A percentile compares a stretch with the other conserved stretches of the same genome.
phyloP scores from a whole-genome alignment of 2,329 filamentous ascomycete genomes.

The Rhinocladiella similis region DNA sequence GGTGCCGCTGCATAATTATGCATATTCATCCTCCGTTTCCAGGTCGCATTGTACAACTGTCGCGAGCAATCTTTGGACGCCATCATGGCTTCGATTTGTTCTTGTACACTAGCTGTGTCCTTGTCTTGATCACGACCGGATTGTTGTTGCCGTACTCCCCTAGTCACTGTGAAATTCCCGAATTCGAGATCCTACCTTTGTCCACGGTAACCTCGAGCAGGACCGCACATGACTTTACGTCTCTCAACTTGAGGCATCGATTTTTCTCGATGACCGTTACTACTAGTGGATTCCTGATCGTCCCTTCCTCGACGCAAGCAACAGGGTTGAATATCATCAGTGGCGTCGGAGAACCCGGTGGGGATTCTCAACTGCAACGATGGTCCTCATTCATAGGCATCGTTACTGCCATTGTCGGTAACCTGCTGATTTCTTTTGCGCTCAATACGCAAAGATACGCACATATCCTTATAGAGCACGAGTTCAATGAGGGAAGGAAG shows the following conservation, averaged over 20 bases:
- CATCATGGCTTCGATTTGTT: background rate
- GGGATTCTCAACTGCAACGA: conserved; percentile 10
- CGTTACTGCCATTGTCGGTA: conserved; percentile 85
- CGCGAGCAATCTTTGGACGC: background rate
- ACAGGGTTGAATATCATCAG: background rate
- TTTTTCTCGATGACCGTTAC: background rate
- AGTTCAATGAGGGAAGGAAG: conserved; percentile 56
- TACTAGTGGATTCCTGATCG: background rate
- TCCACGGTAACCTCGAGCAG: too few species aligned
- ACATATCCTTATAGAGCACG: conserved; percentile 77
- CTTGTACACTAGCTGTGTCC: background rate
- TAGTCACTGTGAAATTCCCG: background rate
- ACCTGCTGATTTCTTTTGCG: conserved; percentile 90
- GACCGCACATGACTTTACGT: too few species aligned
- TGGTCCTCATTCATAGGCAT: conserved; percentile 98
- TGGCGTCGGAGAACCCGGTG: conserved; percentile 7
- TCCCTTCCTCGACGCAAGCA: background rate
- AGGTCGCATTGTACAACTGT: too few species aligned
- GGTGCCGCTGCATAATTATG: too few species aligned
- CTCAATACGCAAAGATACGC: conserved; percentile 96
- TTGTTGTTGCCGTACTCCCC: background rate
- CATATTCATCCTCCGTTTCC: too few species aligned
- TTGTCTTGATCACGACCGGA: background rate
- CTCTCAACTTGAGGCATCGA: too few species aligned
- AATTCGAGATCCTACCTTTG: background rate